These are phyloP conservation scores for Escallonia rubra DNA, from an alignment of 129 eudicot species.

Conservation along the genomic window DNA sequence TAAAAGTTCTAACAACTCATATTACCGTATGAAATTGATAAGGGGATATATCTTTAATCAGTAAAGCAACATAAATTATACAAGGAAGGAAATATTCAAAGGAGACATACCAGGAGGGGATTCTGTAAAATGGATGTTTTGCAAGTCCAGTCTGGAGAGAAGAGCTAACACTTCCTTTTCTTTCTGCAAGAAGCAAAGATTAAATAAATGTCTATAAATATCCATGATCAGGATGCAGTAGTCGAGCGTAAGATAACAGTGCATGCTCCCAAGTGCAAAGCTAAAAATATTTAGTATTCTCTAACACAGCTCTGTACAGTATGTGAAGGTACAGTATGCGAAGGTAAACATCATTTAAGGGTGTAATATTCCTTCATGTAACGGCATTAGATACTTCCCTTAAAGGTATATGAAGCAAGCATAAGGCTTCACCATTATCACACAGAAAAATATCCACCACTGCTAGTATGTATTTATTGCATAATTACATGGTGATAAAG, in stretches of 20 bases:
- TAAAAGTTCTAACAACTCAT: no score
- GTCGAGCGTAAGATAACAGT: neutral
- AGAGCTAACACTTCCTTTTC: conserved; percentile 95
- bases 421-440: no score
- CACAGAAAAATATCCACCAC: no score
- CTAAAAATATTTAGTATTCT: neutral
- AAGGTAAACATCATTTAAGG: neutral
- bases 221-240: neutral
- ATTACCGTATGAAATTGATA: no score
- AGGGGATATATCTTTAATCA: no score
- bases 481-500: neutral
- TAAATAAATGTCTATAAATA: neutral
- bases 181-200: conserved; percentile 33
- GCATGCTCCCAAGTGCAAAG: neutral
- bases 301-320: neutral
- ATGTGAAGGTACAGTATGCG: neutral
- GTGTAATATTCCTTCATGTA: no score
- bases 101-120: conserved; percentile 60
- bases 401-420: neutral
- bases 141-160: conserved; percentile 83
- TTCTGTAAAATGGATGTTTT: conserved; percentile 51
- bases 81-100: neutral
- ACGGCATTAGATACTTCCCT: no score
- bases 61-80: no score
- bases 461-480: no score